Conservation (phyloP, 768 basidiomycete genomes). For the Amanita pallidorosea region DNA sequence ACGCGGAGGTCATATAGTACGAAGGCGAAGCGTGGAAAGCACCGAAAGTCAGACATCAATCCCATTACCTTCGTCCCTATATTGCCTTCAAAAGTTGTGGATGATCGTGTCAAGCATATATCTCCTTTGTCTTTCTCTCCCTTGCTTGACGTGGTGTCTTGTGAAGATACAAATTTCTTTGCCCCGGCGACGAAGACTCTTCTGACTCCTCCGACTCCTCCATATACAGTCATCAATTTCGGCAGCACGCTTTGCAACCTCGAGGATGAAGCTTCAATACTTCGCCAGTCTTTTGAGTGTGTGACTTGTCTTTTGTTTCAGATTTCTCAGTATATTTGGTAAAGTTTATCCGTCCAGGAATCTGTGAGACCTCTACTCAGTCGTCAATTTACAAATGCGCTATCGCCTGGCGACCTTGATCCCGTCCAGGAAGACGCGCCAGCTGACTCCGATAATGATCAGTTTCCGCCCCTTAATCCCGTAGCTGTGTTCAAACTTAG, state of each 20-base stretch:
- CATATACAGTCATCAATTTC: background rate
- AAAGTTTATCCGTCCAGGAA: background rate
- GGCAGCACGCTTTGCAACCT: background rate
- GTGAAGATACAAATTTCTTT: background rate
- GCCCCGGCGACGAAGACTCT: background rate
- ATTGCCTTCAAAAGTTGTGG: background rate
- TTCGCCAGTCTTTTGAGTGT: background rate
- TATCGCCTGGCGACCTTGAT: background rate
- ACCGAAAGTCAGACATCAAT: background rate
- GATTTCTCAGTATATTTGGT: background rate
- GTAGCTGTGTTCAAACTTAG: constrained; percentile 5
- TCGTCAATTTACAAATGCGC: background rate
- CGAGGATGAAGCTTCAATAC: background rate
- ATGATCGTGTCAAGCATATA: background rate
- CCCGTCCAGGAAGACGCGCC: background rate
- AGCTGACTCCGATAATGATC: background rate
- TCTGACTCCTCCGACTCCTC: background rate
- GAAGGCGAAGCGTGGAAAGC: background rate
- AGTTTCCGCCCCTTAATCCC: background rate
- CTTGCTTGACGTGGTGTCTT: background rate
- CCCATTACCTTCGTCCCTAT: background rate
- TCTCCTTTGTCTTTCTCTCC: background rate
- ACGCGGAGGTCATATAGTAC: background rate
- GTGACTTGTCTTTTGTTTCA: background rate
- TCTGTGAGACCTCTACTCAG: background rate